These are phyloP conservation scores for Nepenthes mirabilis DNA, from an alignment of 148 eudicot genomes.

Conservation along the genomic window DNA sequence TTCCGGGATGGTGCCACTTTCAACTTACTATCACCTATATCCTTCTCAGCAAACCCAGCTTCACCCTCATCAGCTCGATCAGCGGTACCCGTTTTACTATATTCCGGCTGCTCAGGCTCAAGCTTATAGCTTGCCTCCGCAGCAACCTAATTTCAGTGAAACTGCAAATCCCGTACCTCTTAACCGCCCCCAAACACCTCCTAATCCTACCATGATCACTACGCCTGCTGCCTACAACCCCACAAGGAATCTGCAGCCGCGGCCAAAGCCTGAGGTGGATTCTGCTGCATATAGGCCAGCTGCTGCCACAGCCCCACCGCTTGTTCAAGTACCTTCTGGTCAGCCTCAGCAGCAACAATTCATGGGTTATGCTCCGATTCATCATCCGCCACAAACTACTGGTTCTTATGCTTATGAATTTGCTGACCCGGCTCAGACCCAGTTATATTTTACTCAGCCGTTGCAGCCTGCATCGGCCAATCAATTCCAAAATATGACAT, in stretches of 20 bases:
- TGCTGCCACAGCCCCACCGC: conserved; percentile 19
- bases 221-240: conserved; percentile 25
- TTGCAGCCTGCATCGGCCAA: conserved; percentile 43
- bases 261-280: conserved; percentile 39
- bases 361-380: conserved; percentile 46
- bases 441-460: conserved; percentile 54
- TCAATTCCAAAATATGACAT: conserved; percentile 51
- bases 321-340: conserved; percentile 36
- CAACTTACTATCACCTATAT: conserved; percentile 47
- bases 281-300: conserved; percentile 39
- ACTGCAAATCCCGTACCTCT: conserved; percentile 15
- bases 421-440: conserved; percentile 46
- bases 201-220: conserved; percentile 14
- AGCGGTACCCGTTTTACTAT: conserved; percentile 53
- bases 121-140: conserved; percentile 45
- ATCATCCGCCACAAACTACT: conserved; percentile 34
- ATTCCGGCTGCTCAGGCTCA: conserved; percentile 56
- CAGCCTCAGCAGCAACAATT: conserved; percentile 42
- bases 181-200: conserved; percentile 36
- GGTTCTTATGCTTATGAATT: conserved; percentile 56
- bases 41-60: conserved; percentile 57
- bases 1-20: conserved; percentile 37
- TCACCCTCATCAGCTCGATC: conserved; percentile 32
- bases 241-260: conserved; percentile 21
- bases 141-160: conserved; percentile 29